phyloP scores from a whole-genome alignment of 2,329 filamentous ascomycete genomes.

The Herpotrichia juniperi region DNA sequence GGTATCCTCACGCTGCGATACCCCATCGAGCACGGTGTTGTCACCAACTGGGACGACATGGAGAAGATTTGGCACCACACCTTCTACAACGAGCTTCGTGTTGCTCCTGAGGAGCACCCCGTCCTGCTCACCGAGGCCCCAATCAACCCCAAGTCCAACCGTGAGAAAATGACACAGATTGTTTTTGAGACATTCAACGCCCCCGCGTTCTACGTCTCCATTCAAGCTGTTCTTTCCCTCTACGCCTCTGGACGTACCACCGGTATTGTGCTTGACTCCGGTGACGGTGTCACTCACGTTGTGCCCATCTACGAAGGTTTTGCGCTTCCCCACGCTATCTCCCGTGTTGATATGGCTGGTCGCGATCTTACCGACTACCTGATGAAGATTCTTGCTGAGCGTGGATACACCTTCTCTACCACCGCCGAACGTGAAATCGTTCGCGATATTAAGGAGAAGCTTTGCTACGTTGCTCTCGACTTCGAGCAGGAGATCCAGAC shows the following conservation, averaged over 20 bases:
- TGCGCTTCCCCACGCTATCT: conserved; percentile 99
- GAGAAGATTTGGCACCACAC: conserved; percentile 99
- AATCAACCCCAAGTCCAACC: conserved; percentile 99
- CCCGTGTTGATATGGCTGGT: conserved; percentile 99
- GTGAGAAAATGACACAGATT: conserved; percentile 99
- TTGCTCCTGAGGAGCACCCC: conserved; percentile 99
- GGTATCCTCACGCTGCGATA: conserved; percentile 99
- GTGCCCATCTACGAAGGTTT: conserved; percentile 99
- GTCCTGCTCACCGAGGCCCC: conserved; percentile 98
- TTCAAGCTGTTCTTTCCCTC: conserved; percentile 98
- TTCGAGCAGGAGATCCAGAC: conserved; percentile 99
- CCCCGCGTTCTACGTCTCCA: conserved; percentile 99
- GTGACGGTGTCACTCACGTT: conserved; percentile 99
- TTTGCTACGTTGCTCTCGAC: conserved; percentile 99
- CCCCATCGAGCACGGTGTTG: conserved; percentile 99
- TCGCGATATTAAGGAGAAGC: conserved; percentile 99
- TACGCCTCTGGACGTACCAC: conserved; percentile 99
- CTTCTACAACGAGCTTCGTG: conserved; percentile 99
- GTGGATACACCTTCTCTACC: conserved; percentile 99
- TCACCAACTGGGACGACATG: conserved; percentile 99
- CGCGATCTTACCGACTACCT: conserved; percentile 99
- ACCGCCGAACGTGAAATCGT: conserved; percentile 99
- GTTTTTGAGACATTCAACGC: conserved; percentile 99
- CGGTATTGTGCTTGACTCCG: conserved; percentile 99
- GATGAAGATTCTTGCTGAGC: conserved; percentile 99